Percentiles rank a stretch among this genome's conserved stretches.
Evolutionary conservation across 176 grass and related monocot genomes (phyloP).

Genomic region (maize (Zea mays)): DNA sequence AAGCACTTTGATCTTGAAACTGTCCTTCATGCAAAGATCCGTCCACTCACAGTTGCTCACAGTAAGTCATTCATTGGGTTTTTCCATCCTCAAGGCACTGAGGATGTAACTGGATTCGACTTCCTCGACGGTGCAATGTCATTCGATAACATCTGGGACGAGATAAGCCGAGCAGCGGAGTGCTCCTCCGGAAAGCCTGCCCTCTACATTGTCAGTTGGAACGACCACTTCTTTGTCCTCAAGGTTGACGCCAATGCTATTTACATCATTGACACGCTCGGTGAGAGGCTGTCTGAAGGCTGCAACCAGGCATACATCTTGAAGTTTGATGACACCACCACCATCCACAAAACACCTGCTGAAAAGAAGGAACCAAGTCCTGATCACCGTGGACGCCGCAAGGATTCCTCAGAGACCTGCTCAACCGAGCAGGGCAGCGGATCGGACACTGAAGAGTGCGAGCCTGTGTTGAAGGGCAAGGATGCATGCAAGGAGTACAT

Average conservation of each 20-base stretch:
- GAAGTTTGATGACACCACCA: constrained; percentile 78
- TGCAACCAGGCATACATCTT: constrained; percentile 84
- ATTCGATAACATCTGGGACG: constrained; percentile 92
- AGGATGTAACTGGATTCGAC: constrained; percentile 62
- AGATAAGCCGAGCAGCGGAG: constrained; percentile 64
- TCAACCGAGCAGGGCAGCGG: constrained; percentile 39
- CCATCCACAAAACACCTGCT: constrained; percentile 55
- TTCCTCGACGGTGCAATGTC: constrained; percentile 89
- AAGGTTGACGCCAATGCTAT: constrained; percentile 68
- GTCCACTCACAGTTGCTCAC: constrained; percentile 58
- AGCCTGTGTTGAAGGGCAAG: constrained; percentile 66
- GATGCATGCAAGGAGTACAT: constrained; percentile 94
- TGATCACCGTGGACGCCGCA: constrained; percentile 28
- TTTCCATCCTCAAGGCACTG: constrained; percentile 77
- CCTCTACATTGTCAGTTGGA: constrained; percentile 95
- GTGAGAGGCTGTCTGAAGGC: constrained; percentile 89
- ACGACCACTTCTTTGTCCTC: constrained; percentile 90
- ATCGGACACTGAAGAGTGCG: constrained; percentile 31
- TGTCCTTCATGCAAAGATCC: constrained; percentile 76
- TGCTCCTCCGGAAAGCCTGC: constrained; percentile 42
- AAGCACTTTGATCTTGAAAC: constrained; percentile 99
- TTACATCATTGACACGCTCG: constrained; percentile 91
- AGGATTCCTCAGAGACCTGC: constrained; percentile 31
- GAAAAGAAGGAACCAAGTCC: constrained; percentile 42
- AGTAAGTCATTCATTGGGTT: constrained; percentile 87